These are phyloP conservation scores for Alternaria sp. DNA, from an alignment of 2,329 filamentous ascomycete genomes.

Conservation along the genomic window DNA sequence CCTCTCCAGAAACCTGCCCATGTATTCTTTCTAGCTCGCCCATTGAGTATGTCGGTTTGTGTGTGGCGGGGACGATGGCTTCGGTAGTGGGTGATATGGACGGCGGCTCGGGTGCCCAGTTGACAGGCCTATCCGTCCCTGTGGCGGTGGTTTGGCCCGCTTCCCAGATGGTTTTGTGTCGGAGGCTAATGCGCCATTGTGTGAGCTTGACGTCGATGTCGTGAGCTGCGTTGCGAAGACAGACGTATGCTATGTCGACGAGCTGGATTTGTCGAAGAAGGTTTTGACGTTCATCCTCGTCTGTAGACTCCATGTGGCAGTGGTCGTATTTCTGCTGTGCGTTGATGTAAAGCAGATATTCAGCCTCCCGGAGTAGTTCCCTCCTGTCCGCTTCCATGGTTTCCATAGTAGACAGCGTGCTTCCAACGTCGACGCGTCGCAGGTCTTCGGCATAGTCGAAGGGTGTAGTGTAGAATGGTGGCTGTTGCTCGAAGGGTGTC, in stretches of 20 bases:
- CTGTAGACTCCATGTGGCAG: constrained; percentile 16
- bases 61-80: background rate
- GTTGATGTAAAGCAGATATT: constrained; percentile 25
- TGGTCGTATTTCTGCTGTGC: constrained; percentile 30
- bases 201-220: constrained; percentile 23
- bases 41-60: constrained; percentile 25
- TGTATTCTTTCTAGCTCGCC: constrained; percentile 27
- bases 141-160: background rate
- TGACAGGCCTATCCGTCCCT: background rate
- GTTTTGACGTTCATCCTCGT: constrained; percentile 23
- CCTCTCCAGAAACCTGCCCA: constrained; percentile 19
- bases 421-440: constrained; percentile 15
- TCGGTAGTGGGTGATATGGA: background rate
- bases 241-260: constrained; percentile 23
- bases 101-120: constrained; percentile 21
- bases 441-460: constrained; percentile 32
- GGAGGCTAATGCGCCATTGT: constrained; percentile 23
- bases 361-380: constrained; percentile 25
- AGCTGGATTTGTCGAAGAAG: constrained; percentile 30
- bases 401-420: constrained; percentile 13
- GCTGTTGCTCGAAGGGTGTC: constrained; percentile 2
- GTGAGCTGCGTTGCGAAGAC: constrained; percentile 22
- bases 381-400: constrained; percentile 21
- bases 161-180: constrained; percentile 26
- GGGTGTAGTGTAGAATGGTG: constrained; percentile 24